Base-by-base conservation (phyloP, 225 moss, liverwort and hornwort species). In the Sphagnum contortum region DNA sequence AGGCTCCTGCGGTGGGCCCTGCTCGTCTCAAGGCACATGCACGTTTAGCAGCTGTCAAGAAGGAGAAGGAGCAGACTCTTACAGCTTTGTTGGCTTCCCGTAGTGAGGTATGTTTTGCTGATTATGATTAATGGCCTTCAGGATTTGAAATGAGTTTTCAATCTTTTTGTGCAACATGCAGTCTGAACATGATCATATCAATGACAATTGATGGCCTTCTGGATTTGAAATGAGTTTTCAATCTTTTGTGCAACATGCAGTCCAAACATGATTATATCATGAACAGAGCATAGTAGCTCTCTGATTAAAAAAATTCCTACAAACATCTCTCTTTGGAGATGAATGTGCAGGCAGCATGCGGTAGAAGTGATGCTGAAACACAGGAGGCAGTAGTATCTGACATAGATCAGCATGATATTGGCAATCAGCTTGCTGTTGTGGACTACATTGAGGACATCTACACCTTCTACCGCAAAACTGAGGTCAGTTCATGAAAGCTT, bases 381-480 rank as follows among this genome's bases (percentile, higher is more conserved):
- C 83, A 76, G 47, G 90, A 96, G 49, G 85, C 90, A 0, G 92
- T 88, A 10, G 90, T 96, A 7, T 74, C 83, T 4, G 85, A 92
- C 46, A 92, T 96, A 1, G 95, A 96, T 45, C 87, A 92, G 69
- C 81, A 76, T 1, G 87, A 92, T 58, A 69, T 69, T 0, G 77
- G 81, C 55, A 96, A 92, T 56, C 88, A 92, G 69, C 77, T 96
- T 1, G 90, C 85, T 8, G 92, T 96, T 2, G 87, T 87, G 0
- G 92, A 96, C 49, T 96, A 96, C 60, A 85, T 96, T n/a, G 92
- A 90, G 49, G 92, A 92, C 44, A 96, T 96, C 3, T 92, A 96
- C 61, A 79, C 88, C 4, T 96, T 96, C 69, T 96, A 96, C 57
- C 83, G 88, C 0, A 96, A 92, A 71, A 68, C 95, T 1, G 90